Base-by-base conservation (phyloP, 305 asterid species). In the Solanum hybrid region DNA sequence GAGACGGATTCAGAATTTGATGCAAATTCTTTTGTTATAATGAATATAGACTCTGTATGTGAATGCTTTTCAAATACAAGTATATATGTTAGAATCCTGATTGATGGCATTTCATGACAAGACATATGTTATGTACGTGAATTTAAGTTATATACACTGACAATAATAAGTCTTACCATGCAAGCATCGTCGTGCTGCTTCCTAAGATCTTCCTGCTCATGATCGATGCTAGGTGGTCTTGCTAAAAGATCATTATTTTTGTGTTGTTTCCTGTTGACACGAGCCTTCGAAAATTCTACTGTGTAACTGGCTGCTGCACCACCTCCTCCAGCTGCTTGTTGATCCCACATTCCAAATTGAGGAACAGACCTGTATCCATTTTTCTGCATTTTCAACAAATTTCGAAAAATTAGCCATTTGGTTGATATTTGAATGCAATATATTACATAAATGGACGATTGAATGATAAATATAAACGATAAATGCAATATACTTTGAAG, bases 341-440 rank as follows among this genome's bases (percentile, higher is more conserved):
- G 88, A 85, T 85, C 77, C 88, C 88, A 85, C 88, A 85, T 22
- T 56, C 88, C 88, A 85, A 85, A 85, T 60, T 85, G 88, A 56
- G 88, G 88, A 32, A 85, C 88, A 32, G 88, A 56, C 5, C 45
- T 85, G n/a, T 85, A 85, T 85, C 88, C 88, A 85, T 85, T 85
- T 32, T 85, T 85, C 88, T 85, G 88, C 88, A 85, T 8, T 56
- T 85, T 51, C 45, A 51, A 84, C 22, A 84, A 14, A 82, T 82
- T 26, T 80, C 2, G 69, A 26, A 26, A 80, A 37, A 3, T 4
- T 1, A 9, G 51, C 1, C 24, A 81, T 40, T 40, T 81, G 35
- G 14, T 29, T 81, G 29, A 24, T 64, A 24, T 4, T 69, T 69
- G 76, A 2, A 4, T 69, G 32, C 7, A 11, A 69, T 69, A 24